phyloP scores from a whole-genome alignment of 495 filamentous ascomycete genomes.

The Penicillium ochrochloron region DNA sequence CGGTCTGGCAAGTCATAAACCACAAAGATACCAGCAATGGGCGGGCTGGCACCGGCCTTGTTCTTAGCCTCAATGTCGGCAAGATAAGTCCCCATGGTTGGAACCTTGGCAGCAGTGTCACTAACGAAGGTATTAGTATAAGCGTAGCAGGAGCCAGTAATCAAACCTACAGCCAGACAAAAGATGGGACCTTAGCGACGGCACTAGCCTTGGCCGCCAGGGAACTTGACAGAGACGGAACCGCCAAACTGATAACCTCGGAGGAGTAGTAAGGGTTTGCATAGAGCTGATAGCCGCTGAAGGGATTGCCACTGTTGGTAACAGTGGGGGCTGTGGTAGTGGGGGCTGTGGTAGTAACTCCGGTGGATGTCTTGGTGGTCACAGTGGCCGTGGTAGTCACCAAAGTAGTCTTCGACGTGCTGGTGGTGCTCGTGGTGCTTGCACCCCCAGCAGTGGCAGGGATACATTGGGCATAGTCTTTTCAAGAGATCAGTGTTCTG shows the following conservation, averaged over 20 bases:
- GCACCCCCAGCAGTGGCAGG: conserved; percentile 5
- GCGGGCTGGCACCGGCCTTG: conserved; percentile 54
- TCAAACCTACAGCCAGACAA: conserved; percentile 67
- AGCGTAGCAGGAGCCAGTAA: not conserved
- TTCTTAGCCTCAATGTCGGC: conserved; percentile 59
- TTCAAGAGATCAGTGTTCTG: not conserved
- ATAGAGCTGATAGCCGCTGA: conserved; percentile 56
- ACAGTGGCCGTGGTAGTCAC: conserved; percentile 3
- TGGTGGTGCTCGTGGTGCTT: conserved; percentile 3
- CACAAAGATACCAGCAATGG: conserved; percentile 61
- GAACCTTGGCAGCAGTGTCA: conserved; percentile 64
- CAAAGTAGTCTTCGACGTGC: not conserved
- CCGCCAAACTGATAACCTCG: conserved; percentile 54
- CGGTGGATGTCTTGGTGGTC: conserved; percentile 10
- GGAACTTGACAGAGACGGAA: conserved; percentile 52
- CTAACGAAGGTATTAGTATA: conserved; percentile 27
- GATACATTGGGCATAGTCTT: conserved; percentile 22
- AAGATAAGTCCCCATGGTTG: conserved; percentile 59
- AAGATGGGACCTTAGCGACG: conserved; percentile 69
- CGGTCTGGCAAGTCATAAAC: conserved; percentile 79
- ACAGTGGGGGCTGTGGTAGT: conserved; percentile 14
- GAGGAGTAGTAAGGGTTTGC: conserved; percentile 63
- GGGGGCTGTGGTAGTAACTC: conserved; percentile 3
- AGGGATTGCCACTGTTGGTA: conserved; percentile 54
- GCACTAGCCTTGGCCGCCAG: conserved; percentile 44